A percentile compares a stretch with the other conserved stretches of the same genome.
These are phyloP conservation scores for Volvariella surrecta DNA, from an alignment of 1,284 basidiomycete species.

Conservation along the genomic window DNA sequence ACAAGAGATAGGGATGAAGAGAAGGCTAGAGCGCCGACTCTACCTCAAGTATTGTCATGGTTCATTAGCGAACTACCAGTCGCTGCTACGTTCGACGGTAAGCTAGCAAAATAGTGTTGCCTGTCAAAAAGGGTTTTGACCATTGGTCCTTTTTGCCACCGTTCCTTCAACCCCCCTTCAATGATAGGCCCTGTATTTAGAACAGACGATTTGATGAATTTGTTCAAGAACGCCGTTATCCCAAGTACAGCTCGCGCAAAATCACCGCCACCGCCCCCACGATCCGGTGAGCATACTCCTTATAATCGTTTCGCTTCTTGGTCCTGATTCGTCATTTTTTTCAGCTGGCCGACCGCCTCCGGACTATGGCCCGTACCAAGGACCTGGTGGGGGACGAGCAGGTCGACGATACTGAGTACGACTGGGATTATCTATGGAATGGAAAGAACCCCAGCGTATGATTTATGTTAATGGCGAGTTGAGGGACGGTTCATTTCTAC, in stretches of 20 bases:
- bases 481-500: too few species aligned
- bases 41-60: constrained; percentile 72
- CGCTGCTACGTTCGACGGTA: constrained; percentile 73
- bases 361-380: constrained; percentile 66
- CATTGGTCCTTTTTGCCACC: too few species aligned
- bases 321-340: constrained; percentile 1
- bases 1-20: constrained; percentile 46
- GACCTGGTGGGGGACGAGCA: constrained; percentile 33
- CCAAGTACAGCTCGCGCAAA: constrained; percentile 33
- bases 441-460: too few species aligned
- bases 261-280: constrained; percentile 32
- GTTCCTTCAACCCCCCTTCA: too few species aligned
- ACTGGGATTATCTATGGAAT: too few species aligned
- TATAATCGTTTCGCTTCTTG: constrained; percentile 5
- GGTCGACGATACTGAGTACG: constrained; percentile 7
- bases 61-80: constrained; percentile 77
- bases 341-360: constrained; percentile 52
- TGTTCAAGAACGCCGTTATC: constrained; percentile 70
- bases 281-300: constrained; percentile 23
- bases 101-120: constrained; percentile 17
- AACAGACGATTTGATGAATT: constrained; percentile 77
- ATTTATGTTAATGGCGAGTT: too few species aligned
- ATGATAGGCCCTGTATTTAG: constrained; percentile 84
- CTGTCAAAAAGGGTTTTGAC: too few species aligned
- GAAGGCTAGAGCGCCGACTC: constrained; percentile 37